Conservation (phyloP, 306 rosid species). For the Carpinus fangiana region DNA sequence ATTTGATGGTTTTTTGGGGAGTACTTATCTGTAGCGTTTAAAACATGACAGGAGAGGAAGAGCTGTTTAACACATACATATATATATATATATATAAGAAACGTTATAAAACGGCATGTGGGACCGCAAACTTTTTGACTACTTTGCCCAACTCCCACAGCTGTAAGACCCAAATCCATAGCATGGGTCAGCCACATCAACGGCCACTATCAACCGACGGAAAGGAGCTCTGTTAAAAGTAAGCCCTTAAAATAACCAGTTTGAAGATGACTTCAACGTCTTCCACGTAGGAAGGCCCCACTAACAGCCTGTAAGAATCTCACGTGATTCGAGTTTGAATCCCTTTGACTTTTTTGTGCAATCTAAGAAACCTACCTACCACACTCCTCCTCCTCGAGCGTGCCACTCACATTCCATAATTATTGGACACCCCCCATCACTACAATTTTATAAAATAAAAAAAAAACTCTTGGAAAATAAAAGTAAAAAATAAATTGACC, state of each 20-base stretch:
- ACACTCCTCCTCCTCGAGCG: slow-evolving; percentile 18
- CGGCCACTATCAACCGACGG: slow-evolving; percentile 23
- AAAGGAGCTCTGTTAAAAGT: slow-evolving; percentile 8
- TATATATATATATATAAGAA: slow-evolving; percentile 15
- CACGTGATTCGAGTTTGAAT: slow-evolving; percentile 70
- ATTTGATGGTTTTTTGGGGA: slow-evolving; percentile 43
- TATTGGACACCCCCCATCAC: no score
- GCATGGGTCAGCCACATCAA: slow-evolving; percentile 9
- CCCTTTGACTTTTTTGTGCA: slow-evolving; percentile 52
- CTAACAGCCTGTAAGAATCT: slow-evolving; percentile 90
- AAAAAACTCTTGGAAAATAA: no score
- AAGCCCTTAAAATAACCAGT: slow-evolving; percentile 9
- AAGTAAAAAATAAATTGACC: no score
- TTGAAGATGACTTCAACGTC: slow-evolving; percentile 40
- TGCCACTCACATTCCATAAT: slow-evolving; percentile 5
- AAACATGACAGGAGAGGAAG: slow-evolving; percentile 68
- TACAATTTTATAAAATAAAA: no score
- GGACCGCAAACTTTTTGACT: slow-evolving; percentile 60
- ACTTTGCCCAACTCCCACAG: slow-evolving; percentile 33
- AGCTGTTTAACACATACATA: slow-evolving; percentile 70
- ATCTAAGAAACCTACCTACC: slow-evolving; percentile 19
- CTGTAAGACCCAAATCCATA: slow-evolving; percentile 40
- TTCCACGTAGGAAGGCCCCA: slow-evolving; percentile 76
- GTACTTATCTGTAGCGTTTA: slow-evolving; percentile 44
- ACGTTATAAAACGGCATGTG: slow-evolving; percentile 45